Conservation (phyloP, 495 filamentous ascomycete genomes). For the Trichocladium antarcticum region DNA sequence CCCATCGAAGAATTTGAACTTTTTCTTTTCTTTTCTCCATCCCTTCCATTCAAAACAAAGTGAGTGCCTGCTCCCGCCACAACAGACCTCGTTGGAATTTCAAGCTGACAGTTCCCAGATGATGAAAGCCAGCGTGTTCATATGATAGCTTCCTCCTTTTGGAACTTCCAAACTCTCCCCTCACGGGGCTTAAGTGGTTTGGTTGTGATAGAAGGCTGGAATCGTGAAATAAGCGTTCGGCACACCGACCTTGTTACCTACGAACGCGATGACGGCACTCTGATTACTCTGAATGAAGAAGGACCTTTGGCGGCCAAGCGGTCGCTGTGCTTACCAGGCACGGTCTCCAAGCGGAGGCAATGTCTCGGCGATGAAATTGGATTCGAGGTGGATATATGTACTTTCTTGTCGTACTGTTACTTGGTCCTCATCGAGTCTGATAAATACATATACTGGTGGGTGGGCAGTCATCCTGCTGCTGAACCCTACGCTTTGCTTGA, state of each 20-base stretch:
- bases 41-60: slow-evolving; percentile 96
- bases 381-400: too few relatives aligned
- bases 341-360: slow-evolving; percentile 4
- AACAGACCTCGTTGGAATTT: not conserved
- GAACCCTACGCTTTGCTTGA: too few relatives aligned
- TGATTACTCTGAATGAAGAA: slow-evolving; percentile 48
- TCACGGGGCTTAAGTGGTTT: slow-evolving; percentile 82
- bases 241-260: slow-evolving; percentile 93
- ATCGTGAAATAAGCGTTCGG: slow-evolving; percentile 97
- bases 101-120: slow-evolving; percentile 54
- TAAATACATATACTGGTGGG: not conserved
- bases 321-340: not conserved
- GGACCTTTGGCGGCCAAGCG: slow-evolving; percentile 11
- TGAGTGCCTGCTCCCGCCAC: slow-evolving; percentile 41
- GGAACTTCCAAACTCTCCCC: slow-evolving; percentile 65
- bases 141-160: slow-evolving; percentile 68
- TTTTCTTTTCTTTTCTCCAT: slow-evolving; percentile 46
- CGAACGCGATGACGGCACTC: slow-evolving; percentile 98
- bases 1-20: slow-evolving; percentile 11
- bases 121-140: slow-evolving; percentile 97
- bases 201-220: slow-evolving; percentile 49
- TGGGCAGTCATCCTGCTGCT: too few relatives aligned
- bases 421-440: too few relatives aligned
- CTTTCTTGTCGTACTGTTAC: too few relatives aligned
- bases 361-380: too few relatives aligned